A percentile compares a stretch with the other conserved stretches of the same genome.
Evolutionary conservation across 257 asterid species (phyloP).

Genomic region (Primulina eburnea): DNA sequence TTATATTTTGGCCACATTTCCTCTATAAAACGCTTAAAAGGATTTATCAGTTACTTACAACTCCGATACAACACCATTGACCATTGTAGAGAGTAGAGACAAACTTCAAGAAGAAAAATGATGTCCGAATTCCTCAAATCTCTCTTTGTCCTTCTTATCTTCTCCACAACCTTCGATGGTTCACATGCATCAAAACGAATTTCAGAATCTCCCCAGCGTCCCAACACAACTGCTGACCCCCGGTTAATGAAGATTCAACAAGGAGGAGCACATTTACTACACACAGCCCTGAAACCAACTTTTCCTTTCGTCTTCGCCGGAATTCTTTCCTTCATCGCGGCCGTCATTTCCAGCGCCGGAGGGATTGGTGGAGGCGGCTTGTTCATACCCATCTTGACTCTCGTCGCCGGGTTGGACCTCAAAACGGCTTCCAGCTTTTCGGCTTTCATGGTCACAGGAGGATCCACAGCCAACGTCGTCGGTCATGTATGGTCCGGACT

Average conservation of each 20-base stretch:
- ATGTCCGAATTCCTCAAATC: not conserved
- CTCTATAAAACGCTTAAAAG: no score
- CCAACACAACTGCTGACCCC: not conserved
- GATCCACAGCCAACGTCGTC: constrained; percentile 8
- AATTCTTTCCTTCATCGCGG: constrained; percentile 24
- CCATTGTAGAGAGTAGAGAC: no score
- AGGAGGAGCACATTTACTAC: not conserved
- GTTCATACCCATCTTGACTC: constrained; percentile 41
- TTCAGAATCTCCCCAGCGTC: not conserved
- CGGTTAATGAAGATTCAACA: not conserved
- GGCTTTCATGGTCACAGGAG: constrained; percentile 55
- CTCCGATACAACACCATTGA: no score
- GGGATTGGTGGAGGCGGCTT: constrained; percentile 60
- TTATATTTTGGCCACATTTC: no score
- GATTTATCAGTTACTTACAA: no score
- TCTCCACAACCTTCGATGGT: not conserved
- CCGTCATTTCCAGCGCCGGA: constrained; percentile 49
- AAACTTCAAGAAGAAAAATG: not conserved
- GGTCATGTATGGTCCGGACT: constrained; percentile 24
- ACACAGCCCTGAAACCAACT: not conserved
- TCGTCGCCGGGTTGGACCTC: constrained; percentile 44
- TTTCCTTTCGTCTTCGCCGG: not conserved
- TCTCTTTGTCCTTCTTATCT: not conserved
- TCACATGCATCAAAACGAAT: not conserved
- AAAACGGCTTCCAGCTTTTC: constrained; percentile 49